Conservation (phyloP, 768 basidiomycete species). For the Pleurotus eryngii region DNA sequence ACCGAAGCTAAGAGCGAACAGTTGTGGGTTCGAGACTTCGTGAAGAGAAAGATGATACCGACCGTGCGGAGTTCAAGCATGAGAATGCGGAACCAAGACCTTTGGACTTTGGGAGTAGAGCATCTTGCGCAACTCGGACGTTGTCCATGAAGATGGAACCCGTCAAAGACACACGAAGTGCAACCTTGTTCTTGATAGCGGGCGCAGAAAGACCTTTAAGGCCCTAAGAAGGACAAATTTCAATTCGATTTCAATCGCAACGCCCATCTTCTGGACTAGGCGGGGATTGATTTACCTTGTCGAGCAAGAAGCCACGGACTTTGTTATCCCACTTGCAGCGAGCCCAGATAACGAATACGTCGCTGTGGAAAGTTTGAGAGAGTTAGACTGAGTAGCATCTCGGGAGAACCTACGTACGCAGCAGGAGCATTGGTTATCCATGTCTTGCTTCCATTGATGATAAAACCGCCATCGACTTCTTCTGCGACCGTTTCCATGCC, state of each 20-base stretch:
- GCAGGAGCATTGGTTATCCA: slow-evolving; percentile 96
- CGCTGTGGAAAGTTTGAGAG: slow-evolving; percentile 39
- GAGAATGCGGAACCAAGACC: slow-evolving; percentile 88
- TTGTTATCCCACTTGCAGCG: slow-evolving; percentile 92
- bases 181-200: slow-evolving; percentile 89
- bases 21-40: slow-evolving; percentile 2
- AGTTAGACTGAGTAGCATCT: neutral
- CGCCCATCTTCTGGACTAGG: neutral
- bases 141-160: slow-evolving; percentile 92
- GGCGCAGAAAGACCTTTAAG: slow-evolving; percentile 80
- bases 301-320: slow-evolving; percentile 85
- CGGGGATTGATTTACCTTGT: slow-evolving; percentile 57
- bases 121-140: slow-evolving; percentile 70
- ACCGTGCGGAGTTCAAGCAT: slow-evolving; percentile 88
- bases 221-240: slow-evolving; percentile 43
- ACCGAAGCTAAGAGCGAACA: slow-evolving; percentile 51
- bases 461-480: slow-evolving; percentile 81
- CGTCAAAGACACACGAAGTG: slow-evolving; percentile 80
- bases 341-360: slow-evolving; percentile 93
- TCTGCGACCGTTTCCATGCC: slow-evolving; percentile 94
- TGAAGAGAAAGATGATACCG: slow-evolving; percentile 7
- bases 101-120: slow-evolving; percentile 71
- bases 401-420: slow-evolving; percentile 51
- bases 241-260: neutral
- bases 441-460: slow-evolving; percentile 90